A percentile compares a stretch with the other conserved stretches of the same genome.
Evolutionary conservation across 2,329 filamentous ascomycete species (phyloP).

Genomic region (Fusarium sp.): DNA sequence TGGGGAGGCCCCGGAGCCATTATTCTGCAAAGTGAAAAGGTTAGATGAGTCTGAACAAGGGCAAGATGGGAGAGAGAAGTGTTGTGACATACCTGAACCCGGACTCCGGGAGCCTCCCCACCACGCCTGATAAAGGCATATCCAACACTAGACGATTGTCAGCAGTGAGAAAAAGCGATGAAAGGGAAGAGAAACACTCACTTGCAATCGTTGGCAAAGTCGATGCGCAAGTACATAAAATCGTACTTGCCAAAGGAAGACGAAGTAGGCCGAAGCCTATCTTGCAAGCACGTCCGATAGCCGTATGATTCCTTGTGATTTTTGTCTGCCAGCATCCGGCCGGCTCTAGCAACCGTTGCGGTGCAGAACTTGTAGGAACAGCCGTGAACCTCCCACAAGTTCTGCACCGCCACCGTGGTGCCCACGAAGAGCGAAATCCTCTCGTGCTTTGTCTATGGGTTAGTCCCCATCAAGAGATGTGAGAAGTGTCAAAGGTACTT

Average conservation of each 20-base stretch:
- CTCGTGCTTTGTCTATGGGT: no score
- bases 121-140: conserved; percentile 92
- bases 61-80: not conserved
- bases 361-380: no score
- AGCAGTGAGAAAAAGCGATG: conserved; percentile 35
- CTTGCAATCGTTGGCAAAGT: conserved; percentile 88
- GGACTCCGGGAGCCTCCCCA: not conserved
- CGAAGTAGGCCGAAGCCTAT: not conserved
- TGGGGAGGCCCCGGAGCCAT: no score
- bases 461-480: no score
- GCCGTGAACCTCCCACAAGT: no score
- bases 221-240: conserved; percentile 94
- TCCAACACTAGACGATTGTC: conserved; percentile 76
- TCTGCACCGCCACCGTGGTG: no score
- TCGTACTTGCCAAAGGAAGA: conserved; percentile 88
- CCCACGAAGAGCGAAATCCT: no score
- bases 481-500: no score
- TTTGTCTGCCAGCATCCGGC: no score
- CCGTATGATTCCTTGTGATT: no score
- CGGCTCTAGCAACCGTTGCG: no score
- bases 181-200: conserved; percentile 60
- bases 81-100: not conserved
- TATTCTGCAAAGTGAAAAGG: not conserved
- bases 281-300: not conserved
- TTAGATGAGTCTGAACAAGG: not conserved